Conservation (phyloP, 352 stramenopile species). For the Pilasporangium apinafurcum region DNA sequence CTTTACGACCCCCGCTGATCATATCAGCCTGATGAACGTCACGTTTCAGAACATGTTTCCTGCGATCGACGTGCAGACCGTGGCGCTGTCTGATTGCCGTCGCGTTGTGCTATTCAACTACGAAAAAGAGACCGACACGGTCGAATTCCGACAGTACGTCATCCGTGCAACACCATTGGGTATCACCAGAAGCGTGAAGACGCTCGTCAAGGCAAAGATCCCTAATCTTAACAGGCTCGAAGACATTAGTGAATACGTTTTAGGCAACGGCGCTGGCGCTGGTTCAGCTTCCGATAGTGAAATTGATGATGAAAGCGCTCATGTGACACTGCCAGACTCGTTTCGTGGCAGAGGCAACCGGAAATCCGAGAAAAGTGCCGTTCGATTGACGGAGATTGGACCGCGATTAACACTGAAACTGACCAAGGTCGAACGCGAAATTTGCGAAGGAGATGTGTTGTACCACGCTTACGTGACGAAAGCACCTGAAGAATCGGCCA, state of each 20-base stretch:
- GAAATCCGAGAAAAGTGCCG: slow-evolving; percentile 88
- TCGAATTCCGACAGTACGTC: slow-evolving; percentile 98
- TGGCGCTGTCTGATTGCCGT: slow-evolving; percentile 93
- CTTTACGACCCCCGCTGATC: slow-evolving; percentile 90
- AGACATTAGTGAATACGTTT: slow-evolving; percentile 96
- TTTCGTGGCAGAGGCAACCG: slow-evolving; percentile 91
- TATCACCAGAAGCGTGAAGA: slow-evolving; percentile 88
- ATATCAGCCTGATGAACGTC: slow-evolving; percentile 94
- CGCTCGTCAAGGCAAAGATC: slow-evolving; percentile 90
- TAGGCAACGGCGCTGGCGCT: slow-evolving; percentile 68
- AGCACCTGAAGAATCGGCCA: slow-evolving; percentile 74
- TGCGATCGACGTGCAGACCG: slow-evolving; percentile 96
- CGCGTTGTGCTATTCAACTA: slow-evolving; percentile 97
- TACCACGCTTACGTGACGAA: slow-evolving; percentile 95
- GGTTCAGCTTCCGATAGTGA: slow-evolving; percentile 92
- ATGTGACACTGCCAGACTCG: slow-evolving; percentile 90
- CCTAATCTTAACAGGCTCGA: slow-evolving; percentile 93
- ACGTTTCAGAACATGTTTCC: slow-evolving; percentile 99
- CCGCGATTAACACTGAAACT: slow-evolving; percentile 93
- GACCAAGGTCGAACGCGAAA: slow-evolving; percentile 95
- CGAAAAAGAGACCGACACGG: slow-evolving; percentile 86
- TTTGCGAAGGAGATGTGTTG: slow-evolving; percentile 95
- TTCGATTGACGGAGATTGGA: slow-evolving; percentile 96
- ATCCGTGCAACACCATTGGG: slow-evolving; percentile 93
- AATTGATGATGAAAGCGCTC: slow-evolving; percentile 91